Evolutionary conservation across 164 flowering plant species (phyloP).

Genomic region (Paratinospora sagittata): DNA sequence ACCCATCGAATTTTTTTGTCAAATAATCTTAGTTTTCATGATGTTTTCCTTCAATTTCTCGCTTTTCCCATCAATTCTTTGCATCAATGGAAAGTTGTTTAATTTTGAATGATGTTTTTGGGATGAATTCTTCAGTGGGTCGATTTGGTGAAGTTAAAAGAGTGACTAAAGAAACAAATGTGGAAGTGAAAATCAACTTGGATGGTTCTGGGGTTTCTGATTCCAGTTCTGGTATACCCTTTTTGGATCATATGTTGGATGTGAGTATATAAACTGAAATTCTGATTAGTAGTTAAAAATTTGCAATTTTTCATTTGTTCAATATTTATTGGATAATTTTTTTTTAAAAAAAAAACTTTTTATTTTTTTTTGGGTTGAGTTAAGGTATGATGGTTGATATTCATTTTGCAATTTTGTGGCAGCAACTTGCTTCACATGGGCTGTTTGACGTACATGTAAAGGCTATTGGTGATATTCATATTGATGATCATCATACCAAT

Average conservation of each 20-base stretch:
- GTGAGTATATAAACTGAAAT: conserved; percentile 40
- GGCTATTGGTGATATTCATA: conserved; percentile 87
- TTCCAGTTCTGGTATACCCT: conserved; percentile 68
- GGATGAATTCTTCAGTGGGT: conserved; percentile 20
- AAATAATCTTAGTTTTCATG: not conserved
- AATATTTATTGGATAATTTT: not conserved
- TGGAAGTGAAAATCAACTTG: conserved; percentile 63
- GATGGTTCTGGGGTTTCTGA: conserved; percentile 82
- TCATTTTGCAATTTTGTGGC: conserved; percentile 10
- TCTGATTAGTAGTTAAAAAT: not conserved
- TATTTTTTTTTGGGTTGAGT: no score
- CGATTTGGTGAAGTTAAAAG: conserved; percentile 84
- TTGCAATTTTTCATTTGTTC: not conserved
- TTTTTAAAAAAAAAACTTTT: not conserved
- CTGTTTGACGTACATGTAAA: conserved; percentile 83
- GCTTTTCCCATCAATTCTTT: no score
- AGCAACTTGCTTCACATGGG: conserved; percentile 99
- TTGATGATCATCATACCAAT: conserved; percentile 97
- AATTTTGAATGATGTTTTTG: no score
- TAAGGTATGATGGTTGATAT: not conserved
- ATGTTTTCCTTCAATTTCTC: not conserved
- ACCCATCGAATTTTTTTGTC: no score
- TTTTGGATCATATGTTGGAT: conserved; percentile 97
- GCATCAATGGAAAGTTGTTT: no score
- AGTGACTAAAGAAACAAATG: conserved; percentile 86